These are phyloP conservation scores for Chytriomyces sp. DNA, from an alignment of 192 early-diverging fungal species.

Conservation along the genomic window DNA sequence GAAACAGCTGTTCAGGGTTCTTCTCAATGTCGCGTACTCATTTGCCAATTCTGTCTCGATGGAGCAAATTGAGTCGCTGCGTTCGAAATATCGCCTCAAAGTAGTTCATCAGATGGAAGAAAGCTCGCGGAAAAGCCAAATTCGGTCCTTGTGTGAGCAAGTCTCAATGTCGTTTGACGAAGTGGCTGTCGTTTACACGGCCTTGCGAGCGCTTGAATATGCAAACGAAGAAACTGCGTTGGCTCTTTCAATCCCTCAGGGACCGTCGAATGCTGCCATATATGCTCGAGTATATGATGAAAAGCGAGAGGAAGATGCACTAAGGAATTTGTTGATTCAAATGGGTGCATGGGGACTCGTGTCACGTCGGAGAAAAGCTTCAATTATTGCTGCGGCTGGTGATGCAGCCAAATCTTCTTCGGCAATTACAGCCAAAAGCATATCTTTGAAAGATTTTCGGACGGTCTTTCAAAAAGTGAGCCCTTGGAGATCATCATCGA, in stretches of 20 bases:
- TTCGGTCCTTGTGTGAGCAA: slow-evolving; percentile 61
- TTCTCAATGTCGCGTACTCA: slow-evolving; percentile 51
- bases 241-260: slow-evolving; percentile 37
- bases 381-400: background rate
- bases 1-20: slow-evolving; percentile 43
- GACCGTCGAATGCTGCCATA: slow-evolving; percentile 1
- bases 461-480: slow-evolving; percentile 53
- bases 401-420: slow-evolving; percentile 16
- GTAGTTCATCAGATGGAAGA: slow-evolving; percentile 68
- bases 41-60: slow-evolving; percentile 48
- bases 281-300: slow-evolving; percentile 19
- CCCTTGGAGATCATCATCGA: slow-evolving; percentile 48
- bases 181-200: slow-evolving; percentile 57
- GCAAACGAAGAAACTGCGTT: slow-evolving; percentile 52
- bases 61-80: slow-evolving; percentile 56
- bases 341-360: slow-evolving; percentile 55
- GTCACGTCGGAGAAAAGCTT: slow-evolving; percentile 3
- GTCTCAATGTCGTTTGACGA: slow-evolving; percentile 59
- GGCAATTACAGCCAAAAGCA: slow-evolving; percentile 39
- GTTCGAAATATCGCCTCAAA: slow-evolving; percentile 51
- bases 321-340: slow-evolving; percentile 39
- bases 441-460: slow-evolving; percentile 53
- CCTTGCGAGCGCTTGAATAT: slow-evolving; percentile 54
- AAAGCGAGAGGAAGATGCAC: slow-evolving; percentile 46
- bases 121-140: slow-evolving; percentile 56